phyloP scores from a whole-genome alignment of 352 stramenopile genomes.

The Globisporangium iwayamae region DNA sequence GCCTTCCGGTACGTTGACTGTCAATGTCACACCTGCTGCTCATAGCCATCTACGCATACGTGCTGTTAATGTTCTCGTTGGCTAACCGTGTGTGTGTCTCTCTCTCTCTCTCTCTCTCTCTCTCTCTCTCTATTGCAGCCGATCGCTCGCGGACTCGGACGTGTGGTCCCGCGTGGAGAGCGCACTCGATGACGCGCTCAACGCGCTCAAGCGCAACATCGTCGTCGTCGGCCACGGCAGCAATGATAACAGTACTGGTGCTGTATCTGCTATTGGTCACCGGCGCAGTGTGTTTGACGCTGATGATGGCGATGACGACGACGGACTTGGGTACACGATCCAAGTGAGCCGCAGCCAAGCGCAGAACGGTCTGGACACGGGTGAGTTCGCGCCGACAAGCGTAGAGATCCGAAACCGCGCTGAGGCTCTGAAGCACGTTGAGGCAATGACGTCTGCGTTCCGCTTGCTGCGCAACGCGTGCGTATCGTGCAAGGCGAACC shows the following conservation, averaged over 20 bases:
- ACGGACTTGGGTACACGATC: constrained; percentile 75
- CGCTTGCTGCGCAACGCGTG: constrained; percentile 77
- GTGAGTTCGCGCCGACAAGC: constrained; percentile 26
- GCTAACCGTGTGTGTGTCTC: background rate
- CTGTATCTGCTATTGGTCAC: background rate
- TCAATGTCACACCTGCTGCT: background rate
- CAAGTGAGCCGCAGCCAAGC: constrained; percentile 25
- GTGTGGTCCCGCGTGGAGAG: constrained; percentile 20
- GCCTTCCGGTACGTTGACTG: constrained; percentile 41
- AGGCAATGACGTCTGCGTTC: constrained; percentile 39
- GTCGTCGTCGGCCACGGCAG: constrained; percentile 6
- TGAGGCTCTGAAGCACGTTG: constrained; percentile 11
- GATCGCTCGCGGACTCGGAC: constrained; percentile 16
- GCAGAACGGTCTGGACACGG: constrained; percentile 22
- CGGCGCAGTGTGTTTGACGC: background rate
- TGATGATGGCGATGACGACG: constrained; percentile 25
- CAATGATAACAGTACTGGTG: constrained; percentile 16
- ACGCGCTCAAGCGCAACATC: constrained; percentile 16
- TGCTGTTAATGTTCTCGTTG: background rate
- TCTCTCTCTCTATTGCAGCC: constrained; percentile 9
- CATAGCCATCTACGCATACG: background rate
- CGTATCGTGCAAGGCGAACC: constrained; percentile 39
- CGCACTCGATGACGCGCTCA: constrained; percentile 16
- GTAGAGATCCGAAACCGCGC: constrained; percentile 25
- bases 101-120: too few species aligned